phyloP scores from a whole-genome alignment of 257 asterid species.

The Nicotiana undulata region DNA sequence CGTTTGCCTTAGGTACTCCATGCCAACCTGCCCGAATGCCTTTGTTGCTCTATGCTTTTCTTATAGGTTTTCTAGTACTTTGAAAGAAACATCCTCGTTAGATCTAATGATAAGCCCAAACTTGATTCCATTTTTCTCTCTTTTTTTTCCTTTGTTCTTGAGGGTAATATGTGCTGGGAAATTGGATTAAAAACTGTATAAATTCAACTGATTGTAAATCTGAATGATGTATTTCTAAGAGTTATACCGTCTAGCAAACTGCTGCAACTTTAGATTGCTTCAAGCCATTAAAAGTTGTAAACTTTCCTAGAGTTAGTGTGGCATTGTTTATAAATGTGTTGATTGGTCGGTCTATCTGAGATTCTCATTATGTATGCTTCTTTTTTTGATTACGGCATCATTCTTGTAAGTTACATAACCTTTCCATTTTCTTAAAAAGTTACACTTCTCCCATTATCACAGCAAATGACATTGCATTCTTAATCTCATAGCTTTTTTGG shows the following conservation, averaged over 20 bases:
- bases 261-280: background rate
- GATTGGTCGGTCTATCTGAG: background rate
- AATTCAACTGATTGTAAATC: background rate
- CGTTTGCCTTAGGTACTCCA: background rate
- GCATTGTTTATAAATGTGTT: background rate
- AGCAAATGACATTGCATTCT: constrained; percentile 75
- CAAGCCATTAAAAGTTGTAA: background rate
- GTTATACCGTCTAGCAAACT: background rate
- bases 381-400: background rate
- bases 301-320: background rate
- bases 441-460: constrained; percentile 12
- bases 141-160: background rate
- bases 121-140: background rate
- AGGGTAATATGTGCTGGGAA: background rate
- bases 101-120: background rate
- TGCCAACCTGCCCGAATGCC: background rate
- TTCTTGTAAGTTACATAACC: background rate
- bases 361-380: background rate
- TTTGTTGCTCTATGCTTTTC: background rate
- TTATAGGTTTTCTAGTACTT: background rate
- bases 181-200: background rate
- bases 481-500: constrained; percentile 1
- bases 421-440: background rate
- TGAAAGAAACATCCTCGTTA: background rate
- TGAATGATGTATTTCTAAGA: background rate